These are phyloP conservation scores for Trapa incisa DNA, from an alignment of 345 rosid genomes.

Conservation along the genomic window DNA sequence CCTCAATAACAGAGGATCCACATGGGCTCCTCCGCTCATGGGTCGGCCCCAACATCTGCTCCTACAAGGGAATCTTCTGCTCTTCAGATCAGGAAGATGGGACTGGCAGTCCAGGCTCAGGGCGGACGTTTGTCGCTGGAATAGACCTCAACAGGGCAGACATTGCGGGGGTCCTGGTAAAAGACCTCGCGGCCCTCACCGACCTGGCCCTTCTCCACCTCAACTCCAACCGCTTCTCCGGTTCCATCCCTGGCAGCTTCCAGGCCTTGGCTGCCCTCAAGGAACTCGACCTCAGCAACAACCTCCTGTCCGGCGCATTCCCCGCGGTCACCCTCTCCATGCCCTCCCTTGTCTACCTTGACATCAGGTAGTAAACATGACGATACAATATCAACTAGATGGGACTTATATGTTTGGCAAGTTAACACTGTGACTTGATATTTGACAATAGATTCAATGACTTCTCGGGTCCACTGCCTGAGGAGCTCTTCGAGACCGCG, in stretches of 20 bases:
- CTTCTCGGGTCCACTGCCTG: slow-evolving; percentile 61
- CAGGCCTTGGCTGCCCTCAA: slow-evolving; percentile 38
- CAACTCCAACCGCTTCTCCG: slow-evolving; percentile 76
- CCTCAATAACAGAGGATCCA: slow-evolving; percentile 67
- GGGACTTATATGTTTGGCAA: too few relatives aligned
- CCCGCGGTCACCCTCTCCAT: slow-evolving; percentile 44
- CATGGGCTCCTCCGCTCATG: slow-evolving; percentile 50
- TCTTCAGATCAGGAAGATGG: not conserved
- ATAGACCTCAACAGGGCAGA: slow-evolving; percentile 87
- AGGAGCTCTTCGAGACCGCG: slow-evolving; percentile 42
- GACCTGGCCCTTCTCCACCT: slow-evolving; percentile 67
- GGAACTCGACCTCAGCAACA: slow-evolving; percentile 88
- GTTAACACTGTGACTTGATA: not conserved
- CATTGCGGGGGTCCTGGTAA: slow-evolving; percentile 56
- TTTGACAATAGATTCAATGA: slow-evolving; percentile 37
- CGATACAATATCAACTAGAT: too few relatives aligned
- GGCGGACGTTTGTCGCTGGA: slow-evolving; percentile 26
- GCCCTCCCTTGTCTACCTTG: slow-evolving; percentile 63
- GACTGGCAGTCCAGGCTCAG: not conserved
- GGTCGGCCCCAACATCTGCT: slow-evolving; percentile 72
- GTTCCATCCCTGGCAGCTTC: slow-evolving; percentile 55
- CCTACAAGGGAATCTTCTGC: slow-evolving; percentile 81
- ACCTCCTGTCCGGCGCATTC: slow-evolving; percentile 57
- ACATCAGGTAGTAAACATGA: slow-evolving; percentile 17
- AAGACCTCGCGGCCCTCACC: slow-evolving; percentile 48